Conservation (phyloP, 768 basidiomycete genomes). For the Epithele typhae region DNA sequence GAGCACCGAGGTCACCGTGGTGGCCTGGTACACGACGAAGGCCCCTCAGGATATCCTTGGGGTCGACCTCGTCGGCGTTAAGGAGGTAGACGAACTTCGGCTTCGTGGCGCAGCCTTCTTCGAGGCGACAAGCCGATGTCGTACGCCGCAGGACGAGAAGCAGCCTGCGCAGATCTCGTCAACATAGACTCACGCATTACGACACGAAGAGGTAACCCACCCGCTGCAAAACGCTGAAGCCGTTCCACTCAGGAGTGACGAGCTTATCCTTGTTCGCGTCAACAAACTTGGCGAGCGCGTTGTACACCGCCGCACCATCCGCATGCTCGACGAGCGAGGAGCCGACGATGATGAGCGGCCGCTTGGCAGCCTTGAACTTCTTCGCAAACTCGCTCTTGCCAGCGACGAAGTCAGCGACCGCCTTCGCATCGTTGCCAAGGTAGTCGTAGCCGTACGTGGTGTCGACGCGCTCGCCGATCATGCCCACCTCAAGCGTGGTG, state of each 20-base stretch:
- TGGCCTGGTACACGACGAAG: conserved; percentile 99
- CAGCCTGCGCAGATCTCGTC: conserved; percentile 46
- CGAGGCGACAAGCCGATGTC: conserved; percentile 93
- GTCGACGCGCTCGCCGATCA: conserved; percentile 89
- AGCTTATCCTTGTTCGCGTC: conserved; percentile 71
- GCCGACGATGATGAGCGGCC: conserved; percentile 90
- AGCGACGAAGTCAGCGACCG: conserved; percentile 70
- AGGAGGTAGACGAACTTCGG: conserved; percentile 97
- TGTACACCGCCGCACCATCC: conserved; percentile 76
- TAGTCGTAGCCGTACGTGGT: conserved; percentile 93
- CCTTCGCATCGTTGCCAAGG: conserved; percentile 72
- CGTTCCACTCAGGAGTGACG: conserved; percentile 90
- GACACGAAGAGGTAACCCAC: conserved; percentile 41
- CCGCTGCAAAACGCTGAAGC: conserved; percentile 88
- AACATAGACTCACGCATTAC: not conserved
- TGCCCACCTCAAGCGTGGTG: conserved; percentile 77
- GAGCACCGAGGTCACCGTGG: conserved; percentile 95
- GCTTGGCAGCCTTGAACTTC: conserved; percentile 87
- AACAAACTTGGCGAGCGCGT: conserved; percentile 75
- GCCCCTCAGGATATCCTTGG: conserved; percentile 79
- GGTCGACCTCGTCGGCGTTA: conserved; percentile 92
- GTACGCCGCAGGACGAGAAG: conserved; percentile 91
- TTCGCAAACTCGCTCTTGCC: conserved; percentile 77
- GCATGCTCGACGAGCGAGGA: conserved; percentile 81
- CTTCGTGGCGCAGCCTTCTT: conserved; percentile 66